phyloP scores from a whole-genome alignment of 1,284 basidiomycete species.

The Apiotrichum laibachii region DNA sequence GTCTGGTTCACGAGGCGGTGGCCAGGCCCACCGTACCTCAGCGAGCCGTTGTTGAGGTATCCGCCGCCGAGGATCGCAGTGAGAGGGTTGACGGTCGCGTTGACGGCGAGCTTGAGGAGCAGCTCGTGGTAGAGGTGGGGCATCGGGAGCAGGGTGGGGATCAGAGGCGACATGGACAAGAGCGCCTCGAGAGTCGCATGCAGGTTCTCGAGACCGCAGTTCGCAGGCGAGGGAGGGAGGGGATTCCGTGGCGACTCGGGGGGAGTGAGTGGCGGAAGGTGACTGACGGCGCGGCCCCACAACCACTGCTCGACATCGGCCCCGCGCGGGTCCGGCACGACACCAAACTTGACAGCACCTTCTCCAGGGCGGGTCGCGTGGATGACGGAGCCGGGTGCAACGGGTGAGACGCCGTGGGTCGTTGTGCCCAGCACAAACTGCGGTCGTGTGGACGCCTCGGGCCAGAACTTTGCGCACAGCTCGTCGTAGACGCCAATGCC shows the following conservation, averaged over 20 bases:
- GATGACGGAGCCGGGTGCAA: slow-evolving; percentile 6
- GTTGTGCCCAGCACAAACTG: slow-evolving; percentile 82
- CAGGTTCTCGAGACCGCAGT: slow-evolving; percentile 50
- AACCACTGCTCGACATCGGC: slow-evolving; percentile 37
- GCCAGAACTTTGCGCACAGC: slow-evolving; percentile 68
- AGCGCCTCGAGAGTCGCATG: slow-evolving; percentile 67
- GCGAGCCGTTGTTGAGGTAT: slow-evolving; percentile 73
- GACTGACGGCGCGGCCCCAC: slow-evolving; percentile 20
- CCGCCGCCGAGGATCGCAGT: slow-evolving; percentile 65
- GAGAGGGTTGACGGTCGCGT: slow-evolving; percentile 81
- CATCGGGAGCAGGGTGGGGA: slow-evolving; percentile 67
- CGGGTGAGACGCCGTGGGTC: slow-evolving; percentile 64
- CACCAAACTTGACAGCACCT: slow-evolving; percentile 72
- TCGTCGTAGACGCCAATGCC: slow-evolving; percentile 85
- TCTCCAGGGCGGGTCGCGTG: slow-evolving; percentile 59
- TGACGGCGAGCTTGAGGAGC: slow-evolving; percentile 79
- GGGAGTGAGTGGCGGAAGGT: slow-evolving; percentile 20
- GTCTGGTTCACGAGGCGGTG: slow-evolving; percentile 56
- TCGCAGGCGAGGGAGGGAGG: slow-evolving; percentile 61
- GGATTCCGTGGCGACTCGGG: slow-evolving; percentile 29
- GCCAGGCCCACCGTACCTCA: slow-evolving; percentile 57
- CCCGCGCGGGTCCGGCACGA: slow-evolving; percentile 67
- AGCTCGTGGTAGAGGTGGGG: slow-evolving; percentile 67
- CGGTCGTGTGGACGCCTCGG: slow-evolving; percentile 68
- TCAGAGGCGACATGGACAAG: slow-evolving; percentile 59